Conservation (phyloP, 441 rosid genomes). For the Macaranga tanarius region DNA sequence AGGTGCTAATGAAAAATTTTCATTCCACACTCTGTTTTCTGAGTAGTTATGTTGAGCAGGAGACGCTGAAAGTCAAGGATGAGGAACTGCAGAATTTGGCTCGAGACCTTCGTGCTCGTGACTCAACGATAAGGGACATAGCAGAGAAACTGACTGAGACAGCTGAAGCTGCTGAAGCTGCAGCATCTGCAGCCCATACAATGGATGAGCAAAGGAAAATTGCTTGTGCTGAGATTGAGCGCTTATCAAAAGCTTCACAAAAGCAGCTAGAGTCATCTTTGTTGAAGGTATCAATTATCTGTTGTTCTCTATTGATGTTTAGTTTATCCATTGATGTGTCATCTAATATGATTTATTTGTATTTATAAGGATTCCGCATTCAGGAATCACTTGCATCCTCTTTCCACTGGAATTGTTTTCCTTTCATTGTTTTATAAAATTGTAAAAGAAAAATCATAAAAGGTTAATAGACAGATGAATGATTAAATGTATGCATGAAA, state of each 20-base stretch:
- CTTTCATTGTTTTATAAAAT: neutral
- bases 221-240: conserved; percentile 70
- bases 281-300: conserved; percentile 48
- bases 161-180: conserved; percentile 98
- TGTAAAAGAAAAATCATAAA: neutral
- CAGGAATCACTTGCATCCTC: neutral
- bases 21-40: conserved; percentile 18
- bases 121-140: conserved; percentile 82
- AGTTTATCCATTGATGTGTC: neutral
- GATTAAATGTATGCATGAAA: neutral
- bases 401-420: neutral
- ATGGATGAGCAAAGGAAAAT: conserved; percentile 93
- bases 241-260: conserved; percentile 53
- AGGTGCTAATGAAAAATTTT: conserved; percentile 5
- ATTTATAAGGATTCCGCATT: neutral
- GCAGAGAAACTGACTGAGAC: conserved; percentile 97
- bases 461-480: neutral
- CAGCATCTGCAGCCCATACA: conserved; percentile 85
- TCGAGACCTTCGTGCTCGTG: conserved; percentile 85
- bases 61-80: conserved; percentile 92
- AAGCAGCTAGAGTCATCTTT: conserved; percentile 51
- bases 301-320: conserved; percentile 8
- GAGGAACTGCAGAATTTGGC: conserved; percentile 92
- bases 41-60: conserved; percentile 45
- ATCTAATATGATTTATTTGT: neutral